Percentiles rank a stretch among this genome's conserved stretches.
These are phyloP conservation scores for Stachybotrys chartarum DNA, from an alignment of 2,329 filamentous ascomycete genomes.

Conservation along the genomic window DNA sequence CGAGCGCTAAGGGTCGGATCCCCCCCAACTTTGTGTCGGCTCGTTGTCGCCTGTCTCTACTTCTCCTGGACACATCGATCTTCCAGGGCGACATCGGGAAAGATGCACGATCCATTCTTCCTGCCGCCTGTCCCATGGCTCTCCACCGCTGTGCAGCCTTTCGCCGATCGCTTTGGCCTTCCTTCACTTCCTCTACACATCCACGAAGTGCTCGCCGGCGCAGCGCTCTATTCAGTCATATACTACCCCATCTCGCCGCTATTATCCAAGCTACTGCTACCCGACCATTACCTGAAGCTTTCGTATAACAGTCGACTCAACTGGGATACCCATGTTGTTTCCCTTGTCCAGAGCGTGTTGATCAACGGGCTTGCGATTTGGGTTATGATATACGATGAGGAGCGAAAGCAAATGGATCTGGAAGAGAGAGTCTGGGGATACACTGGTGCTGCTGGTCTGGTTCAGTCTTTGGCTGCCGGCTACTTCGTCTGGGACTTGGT, in stretches of 20 bases:
- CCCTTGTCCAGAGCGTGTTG: constrained; percentile 67
- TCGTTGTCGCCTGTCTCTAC: too few relatives aligned
- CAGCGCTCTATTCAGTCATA: constrained; percentile 61
- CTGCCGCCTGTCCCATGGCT: constrained; percentile 53
- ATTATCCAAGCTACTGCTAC: constrained; percentile 56
- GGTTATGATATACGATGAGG: constrained; percentile 62
- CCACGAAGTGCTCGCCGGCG: constrained; percentile 66
- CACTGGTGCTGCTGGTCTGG: constrained; percentile 61
- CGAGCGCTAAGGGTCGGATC: not conserved
- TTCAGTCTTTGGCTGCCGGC: constrained; percentile 69
- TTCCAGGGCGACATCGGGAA: not conserved
- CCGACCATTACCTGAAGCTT: constrained; percentile 57
- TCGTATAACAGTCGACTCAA: constrained; percentile 58
- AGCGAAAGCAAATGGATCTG: constrained; percentile 59
- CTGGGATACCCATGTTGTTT: constrained; percentile 83
- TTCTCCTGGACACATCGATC: not conserved
- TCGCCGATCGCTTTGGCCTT: constrained; percentile 54
- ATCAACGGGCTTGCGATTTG: constrained; percentile 70
- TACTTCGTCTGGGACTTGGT: constrained; percentile 82
- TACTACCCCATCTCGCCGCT: constrained; percentile 60
- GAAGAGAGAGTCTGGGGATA: constrained; percentile 72
- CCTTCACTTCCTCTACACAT: constrained; percentile 66
- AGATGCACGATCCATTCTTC: constrained; percentile 69
- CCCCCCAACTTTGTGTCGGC: too few relatives aligned
- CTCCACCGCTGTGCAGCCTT: constrained; percentile 50